Evolutionary conservation across 768 basidiomycete genomes (phyloP), one percentile per base, ranked within the genome.

Genomic region (Naganishia vishniacii): DNA sequence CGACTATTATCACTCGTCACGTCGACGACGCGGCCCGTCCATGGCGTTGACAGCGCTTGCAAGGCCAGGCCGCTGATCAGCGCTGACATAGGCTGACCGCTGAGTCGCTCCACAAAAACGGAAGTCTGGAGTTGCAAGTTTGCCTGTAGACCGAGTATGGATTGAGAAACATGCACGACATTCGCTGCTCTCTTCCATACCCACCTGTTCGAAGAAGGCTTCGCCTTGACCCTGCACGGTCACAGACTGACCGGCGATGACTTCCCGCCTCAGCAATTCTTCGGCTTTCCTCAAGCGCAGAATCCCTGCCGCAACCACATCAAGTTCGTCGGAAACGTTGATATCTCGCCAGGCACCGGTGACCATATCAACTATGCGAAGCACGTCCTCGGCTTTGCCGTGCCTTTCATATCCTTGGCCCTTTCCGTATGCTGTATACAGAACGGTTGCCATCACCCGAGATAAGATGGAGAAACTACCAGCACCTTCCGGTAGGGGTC

Each of bases 21-120:
- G 7, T 49, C 47, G 25, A 41, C 64, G 23, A 42, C 23, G 6
- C 23, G 25, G 4, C 64, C 64, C 15, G 64, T 26, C 64, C 64
- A 65, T 16, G 32, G 9, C n/a, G 20, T 13, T 8, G 53, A 40
- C 7, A 34, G 1, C 25, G 20, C 20, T 13, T 37, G 53, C 3
- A 5, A n/a, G 20, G 53, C 6, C 37, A 56, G 23, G 2, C 53
- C 20, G 18, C 3, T 16, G 16, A 56, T 34, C 18, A 56, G 26
- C 23, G n/a, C 25, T 37, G 53, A 56, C 12, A 56, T 0, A 16
- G 32, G 8, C 32, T 23, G 53, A 25, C 7, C 6, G 23, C 34
- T 26, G 3, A 34, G 20, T 18, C 40, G n/a, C 6, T 13, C 31
- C 3, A 37, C 32, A 25, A 56, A 12, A 23, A n/a, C 34, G 4